Conservation (phyloP, 2,329 filamentous ascomycete genomes). For the Corniculantispora saksenae region DNA sequence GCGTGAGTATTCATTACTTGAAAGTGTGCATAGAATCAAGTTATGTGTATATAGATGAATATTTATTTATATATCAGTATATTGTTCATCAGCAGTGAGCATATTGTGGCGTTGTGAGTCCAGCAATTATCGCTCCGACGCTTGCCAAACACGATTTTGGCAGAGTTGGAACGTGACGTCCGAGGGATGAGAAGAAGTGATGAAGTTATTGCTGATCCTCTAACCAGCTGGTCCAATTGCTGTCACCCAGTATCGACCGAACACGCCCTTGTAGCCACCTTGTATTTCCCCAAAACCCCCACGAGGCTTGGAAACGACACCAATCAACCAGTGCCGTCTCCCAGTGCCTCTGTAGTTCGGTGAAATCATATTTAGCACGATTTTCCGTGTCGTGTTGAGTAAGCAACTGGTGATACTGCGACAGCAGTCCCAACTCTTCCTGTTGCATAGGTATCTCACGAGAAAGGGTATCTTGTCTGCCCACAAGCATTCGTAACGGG, state of each 20-base stretch:
- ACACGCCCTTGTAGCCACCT: constrained; percentile 59
- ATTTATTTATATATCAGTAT: background rate
- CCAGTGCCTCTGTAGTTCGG: constrained; percentile 60
- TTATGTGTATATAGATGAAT: background rate
- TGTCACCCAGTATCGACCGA: constrained; percentile 48
- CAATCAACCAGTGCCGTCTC: constrained; percentile 68
- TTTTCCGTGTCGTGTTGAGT: background rate
- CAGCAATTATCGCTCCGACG: background rate
- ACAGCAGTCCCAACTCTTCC: constrained; percentile 53
- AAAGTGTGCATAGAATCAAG: background rate
- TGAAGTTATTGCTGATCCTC: constrained; percentile 7
- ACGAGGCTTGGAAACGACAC: constrained; percentile 62
- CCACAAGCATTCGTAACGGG: constrained; percentile 52
- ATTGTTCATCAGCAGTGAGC: no score
- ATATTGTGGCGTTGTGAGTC: no score
- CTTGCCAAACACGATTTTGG: background rate
- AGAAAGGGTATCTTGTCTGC: constrained; percentile 29
- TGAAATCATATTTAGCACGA: constrained; percentile 50
- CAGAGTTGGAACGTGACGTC: no score
- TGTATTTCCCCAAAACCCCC: constrained; percentile 63
- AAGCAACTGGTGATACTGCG: constrained; percentile 47
- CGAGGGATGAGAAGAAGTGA: background rate
- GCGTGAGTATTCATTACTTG: background rate
- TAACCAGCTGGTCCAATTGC: constrained; percentile 49
- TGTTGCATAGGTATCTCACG: constrained; percentile 48